Base-by-base conservation (phyloP, 2,329 filamentous ascomycete species). In the Dactylellina sp. region DNA sequence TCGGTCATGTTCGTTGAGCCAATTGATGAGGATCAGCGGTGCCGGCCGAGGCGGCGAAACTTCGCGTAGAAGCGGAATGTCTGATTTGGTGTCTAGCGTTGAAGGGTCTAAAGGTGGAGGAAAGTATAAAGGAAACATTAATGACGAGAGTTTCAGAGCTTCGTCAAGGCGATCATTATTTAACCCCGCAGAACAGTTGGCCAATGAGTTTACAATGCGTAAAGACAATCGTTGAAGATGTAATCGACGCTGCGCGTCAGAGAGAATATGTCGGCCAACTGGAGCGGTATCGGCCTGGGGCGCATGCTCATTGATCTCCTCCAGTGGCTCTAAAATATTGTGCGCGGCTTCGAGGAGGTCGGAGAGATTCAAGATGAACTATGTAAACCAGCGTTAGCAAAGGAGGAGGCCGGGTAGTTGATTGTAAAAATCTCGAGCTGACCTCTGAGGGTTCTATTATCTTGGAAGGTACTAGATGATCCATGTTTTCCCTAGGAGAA, bases 381-480 rank as follows among this genome's bases (percentile, higher is more conserved):
- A 28, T 22, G 11, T 18, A 57, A 44, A 14, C 11, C 37, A 16
- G 35, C 16, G 39, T 57, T 42, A 61, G 25, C n/a, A 24, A 39
- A 49, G 28, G n/a, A 39, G 32, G 28, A 35, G 14, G 24, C 14
- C 2, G 18, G 28, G 16, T 20, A 7, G 53, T 25, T n/a, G 7
- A 1, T 47, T 7, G 25, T 11, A 7, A 18, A 9, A 32, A 24
- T 24, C 14, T 16, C 24, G 22, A 18, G 22, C 49, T 50, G 1
- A 74, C 70, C 40, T 74, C 70, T 24, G 70, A 22, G 25, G 70
- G 61, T 20, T 74, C 70, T 2, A 65, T 74, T 22, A 66, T 74
- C 42, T 66, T 74, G 14, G 61, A 66, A 42, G 62, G 52, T 1
- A 32, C 46, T 14, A n/a, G 40, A 44, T 53, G 42, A 42, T 42